These are phyloP conservation scores for Cladorrhinum sp. DNA, from an alignment of 2,329 filamentous ascomycete species.

Conservation along the genomic window DNA sequence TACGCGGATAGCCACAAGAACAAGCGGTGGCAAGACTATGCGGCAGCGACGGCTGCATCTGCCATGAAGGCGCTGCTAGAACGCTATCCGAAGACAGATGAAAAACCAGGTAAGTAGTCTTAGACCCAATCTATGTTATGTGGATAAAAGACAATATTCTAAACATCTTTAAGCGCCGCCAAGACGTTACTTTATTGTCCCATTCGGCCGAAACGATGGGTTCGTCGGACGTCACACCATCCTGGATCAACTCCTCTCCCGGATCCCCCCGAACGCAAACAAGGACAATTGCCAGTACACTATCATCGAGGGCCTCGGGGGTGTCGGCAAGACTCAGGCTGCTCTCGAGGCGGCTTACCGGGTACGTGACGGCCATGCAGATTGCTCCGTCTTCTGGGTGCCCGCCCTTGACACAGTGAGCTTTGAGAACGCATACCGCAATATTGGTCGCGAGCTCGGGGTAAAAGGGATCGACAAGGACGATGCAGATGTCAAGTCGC, in stretches of 20 bases:
- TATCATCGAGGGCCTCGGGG: conserved; percentile 33
- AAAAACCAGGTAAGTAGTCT: too few relatives aligned
- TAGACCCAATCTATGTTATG: too few relatives aligned
- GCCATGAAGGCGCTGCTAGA: conserved; percentile 29
- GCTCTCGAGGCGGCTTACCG: conserved; percentile 36
- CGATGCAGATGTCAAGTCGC: conserved; percentile 34
- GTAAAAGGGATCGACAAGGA: conserved; percentile 30
- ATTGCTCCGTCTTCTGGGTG: conserved; percentile 44
- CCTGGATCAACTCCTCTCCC: conserved; percentile 23
- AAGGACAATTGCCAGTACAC: conserved; percentile 27
- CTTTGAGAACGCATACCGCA: conserved; percentile 36
- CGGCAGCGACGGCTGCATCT: conserved; percentile 35
- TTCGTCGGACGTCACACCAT: too few relatives aligned
- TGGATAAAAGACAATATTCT: too few relatives aligned
- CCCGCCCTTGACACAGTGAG: conserved; percentile 28
- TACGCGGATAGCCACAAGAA: conserved; percentile 41
- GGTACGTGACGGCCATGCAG: conserved; percentile 24
- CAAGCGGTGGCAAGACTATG: conserved; percentile 36
- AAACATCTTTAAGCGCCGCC: too few relatives aligned
- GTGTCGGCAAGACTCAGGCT: conserved; percentile 40
- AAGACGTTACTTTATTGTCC: too few relatives aligned
- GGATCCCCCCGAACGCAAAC: conserved; percentile 7
- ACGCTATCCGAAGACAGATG: too few relatives aligned
- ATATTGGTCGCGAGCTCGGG: conserved; percentile 34
- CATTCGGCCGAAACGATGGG: too few relatives aligned